Conservation (phyloP, 345 rosid species). For the Syzygium jambos region DNA sequence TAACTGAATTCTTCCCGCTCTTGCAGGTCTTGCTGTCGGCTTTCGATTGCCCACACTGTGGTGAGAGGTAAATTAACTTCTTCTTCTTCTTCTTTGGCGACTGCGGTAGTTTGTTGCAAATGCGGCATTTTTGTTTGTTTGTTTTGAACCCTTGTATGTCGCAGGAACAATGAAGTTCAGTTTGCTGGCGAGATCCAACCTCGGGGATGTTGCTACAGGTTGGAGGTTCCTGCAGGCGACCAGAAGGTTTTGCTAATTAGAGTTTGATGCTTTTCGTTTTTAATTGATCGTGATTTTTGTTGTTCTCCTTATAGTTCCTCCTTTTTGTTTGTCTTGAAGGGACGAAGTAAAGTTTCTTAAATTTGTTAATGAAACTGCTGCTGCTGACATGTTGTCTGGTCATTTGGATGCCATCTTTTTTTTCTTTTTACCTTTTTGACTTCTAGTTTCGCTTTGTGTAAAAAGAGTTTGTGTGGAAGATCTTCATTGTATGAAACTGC, state of each 20-base stretch:
- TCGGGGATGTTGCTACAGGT: constrained; percentile 52
- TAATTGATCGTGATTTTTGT: not conserved
- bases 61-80: constrained; percentile 55
- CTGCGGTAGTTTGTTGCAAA: not conserved
- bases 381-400: not conserved
- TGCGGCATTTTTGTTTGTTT: not conserved
- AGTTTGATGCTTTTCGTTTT: not conserved
- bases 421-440: not conserved
- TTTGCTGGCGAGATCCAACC: constrained; percentile 94
- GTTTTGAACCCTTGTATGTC: not conserved
- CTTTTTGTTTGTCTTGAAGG: not conserved
- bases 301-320: not conserved
- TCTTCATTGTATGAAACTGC: not conserved
- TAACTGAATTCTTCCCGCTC: not conserved
- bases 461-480: not conserved
- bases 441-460: not conserved
- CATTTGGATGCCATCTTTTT: not conserved
- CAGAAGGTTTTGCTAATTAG: constrained; percentile 33
- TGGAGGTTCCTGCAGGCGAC: constrained; percentile 56
- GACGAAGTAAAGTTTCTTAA: not conserved
- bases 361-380: not conserved
- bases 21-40: constrained; percentile 79
- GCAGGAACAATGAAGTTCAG: constrained; percentile 90
- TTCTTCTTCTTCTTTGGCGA: not conserved
- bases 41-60: constrained; percentile 84